phyloP scores from a whole-genome alignment of 495 filamentous ascomycete species.

The Xylaria bambusicola region DNA sequence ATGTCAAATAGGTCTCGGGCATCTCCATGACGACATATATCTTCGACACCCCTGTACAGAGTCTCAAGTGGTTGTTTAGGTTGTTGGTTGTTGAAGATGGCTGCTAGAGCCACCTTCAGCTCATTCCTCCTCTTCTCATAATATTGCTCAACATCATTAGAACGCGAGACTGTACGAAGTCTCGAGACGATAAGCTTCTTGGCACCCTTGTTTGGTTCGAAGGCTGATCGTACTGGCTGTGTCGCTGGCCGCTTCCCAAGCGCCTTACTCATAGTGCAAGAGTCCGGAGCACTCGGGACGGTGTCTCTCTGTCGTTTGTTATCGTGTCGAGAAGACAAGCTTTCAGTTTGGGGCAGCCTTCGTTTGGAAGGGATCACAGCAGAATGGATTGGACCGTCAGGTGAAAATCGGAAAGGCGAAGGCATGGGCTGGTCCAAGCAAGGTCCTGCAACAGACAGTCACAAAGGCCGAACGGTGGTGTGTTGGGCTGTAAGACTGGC shows the following conservation, averaged over 20 bases:
- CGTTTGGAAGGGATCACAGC: conserved; percentile 31
- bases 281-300: not conserved
- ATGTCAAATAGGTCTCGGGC: conserved; percentile 64
- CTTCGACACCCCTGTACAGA: conserved; percentile 87
- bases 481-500: not conserved
- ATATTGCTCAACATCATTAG: conserved; percentile 54
- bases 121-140: conserved; percentile 71
- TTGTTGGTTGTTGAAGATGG: conserved; percentile 66
- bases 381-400: conserved; percentile 28
- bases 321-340: conserved; percentile 18
- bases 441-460: conserved; percentile 36
- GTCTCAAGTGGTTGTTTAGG: conserved; percentile 74
- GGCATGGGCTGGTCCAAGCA: conserved; percentile 34
- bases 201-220: conserved; percentile 63
- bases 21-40: conserved; percentile 76
- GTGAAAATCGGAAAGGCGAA: conserved; percentile 25
- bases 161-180: conserved; percentile 60
- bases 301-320: conserved; percentile 15
- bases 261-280: conserved; percentile 19
- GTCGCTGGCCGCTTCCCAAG: conserved; percentile 28
- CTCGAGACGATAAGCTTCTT: conserved; percentile 89
- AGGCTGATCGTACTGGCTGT: conserved; percentile 30
- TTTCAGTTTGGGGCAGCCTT: conserved; percentile 17
- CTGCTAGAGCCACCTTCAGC: conserved; percentile 68
- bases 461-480: conserved; percentile 20